These are phyloP conservation scores for Apiotrichum montevideense DNA, from an alignment of 1,284 basidiomycete species.

Conservation along the genomic window DNA sequence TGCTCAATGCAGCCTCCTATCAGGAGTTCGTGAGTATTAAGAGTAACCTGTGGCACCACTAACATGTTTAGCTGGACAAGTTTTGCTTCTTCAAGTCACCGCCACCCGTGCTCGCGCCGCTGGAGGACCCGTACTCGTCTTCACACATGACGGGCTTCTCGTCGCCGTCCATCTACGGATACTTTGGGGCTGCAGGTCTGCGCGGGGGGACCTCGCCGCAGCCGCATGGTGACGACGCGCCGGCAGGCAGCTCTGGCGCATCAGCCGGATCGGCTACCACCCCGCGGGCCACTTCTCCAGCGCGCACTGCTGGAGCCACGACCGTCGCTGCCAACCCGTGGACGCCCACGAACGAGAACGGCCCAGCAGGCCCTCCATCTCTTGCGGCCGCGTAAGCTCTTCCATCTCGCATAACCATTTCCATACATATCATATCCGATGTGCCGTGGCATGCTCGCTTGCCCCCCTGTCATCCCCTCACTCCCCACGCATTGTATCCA, in stretches of 20 bases:
- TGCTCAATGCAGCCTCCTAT: slow-evolving; percentile 20
- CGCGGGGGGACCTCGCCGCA: too few relatives aligned
- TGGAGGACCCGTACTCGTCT: slow-evolving; percentile 4
- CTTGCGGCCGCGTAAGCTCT: background rate
- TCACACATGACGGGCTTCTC: slow-evolving; percentile 15
- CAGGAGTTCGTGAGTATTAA: slow-evolving; percentile 42
- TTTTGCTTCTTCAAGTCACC: slow-evolving; percentile 48
- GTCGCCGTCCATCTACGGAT: slow-evolving; percentile 24
- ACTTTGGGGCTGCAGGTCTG: background rate
- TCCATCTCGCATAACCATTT: too few relatives aligned
- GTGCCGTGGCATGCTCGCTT: too few relatives aligned
- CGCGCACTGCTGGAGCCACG: background rate
- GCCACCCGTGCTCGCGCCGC: slow-evolving; percentile 4
- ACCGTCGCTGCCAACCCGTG: background rate
- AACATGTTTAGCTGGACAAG: slow-evolving; percentile 33
- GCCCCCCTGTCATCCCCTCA: too few relatives aligned
- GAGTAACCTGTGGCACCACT: background rate
- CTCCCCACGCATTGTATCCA: too few relatives aligned
- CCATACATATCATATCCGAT: too few relatives aligned
- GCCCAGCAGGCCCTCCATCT: background rate
- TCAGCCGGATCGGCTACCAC: background rate
- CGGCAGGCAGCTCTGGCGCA: background rate
- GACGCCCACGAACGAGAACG: background rate
- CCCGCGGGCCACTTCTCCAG: background rate
- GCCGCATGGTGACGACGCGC: too few relatives aligned